A percentile compares a stretch with the other conserved stretches of the same genome.
Evolutionary conservation across 345 rosid species (phyloP).

Genomic region (Boechera retrofracta): DNA sequence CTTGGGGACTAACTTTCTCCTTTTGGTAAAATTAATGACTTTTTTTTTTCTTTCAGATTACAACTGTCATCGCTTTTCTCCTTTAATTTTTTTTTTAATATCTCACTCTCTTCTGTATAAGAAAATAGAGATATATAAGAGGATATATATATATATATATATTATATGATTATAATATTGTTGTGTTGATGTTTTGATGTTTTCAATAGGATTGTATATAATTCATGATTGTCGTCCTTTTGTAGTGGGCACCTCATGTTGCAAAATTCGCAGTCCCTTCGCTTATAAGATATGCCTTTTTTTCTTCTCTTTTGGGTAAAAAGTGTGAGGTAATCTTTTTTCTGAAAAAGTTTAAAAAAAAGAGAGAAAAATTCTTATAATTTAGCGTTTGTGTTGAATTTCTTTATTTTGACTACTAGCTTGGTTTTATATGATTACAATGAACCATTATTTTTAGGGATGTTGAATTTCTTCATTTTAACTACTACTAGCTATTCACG

Average conservation of each 20-base stretch:
- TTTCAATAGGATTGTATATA: slow-evolving; percentile 27
- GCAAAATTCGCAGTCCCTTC: slow-evolving; percentile 40
- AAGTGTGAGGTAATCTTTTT: not conserved
- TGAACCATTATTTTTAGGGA: not conserved
- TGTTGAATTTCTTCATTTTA: not conserved
- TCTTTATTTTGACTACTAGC: slow-evolving; percentile 1
- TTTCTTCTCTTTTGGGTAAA: slow-evolving; percentile 37
- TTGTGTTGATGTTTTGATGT: slow-evolving; percentile 20
- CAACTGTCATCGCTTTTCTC: slow-evolving; percentile 39
- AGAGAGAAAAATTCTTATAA: not conserved
- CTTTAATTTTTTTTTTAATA: not conserved
- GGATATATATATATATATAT: not conserved
- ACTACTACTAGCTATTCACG: not conserved
- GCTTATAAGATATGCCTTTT: slow-evolving; percentile 40
- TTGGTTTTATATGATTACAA: not conserved
- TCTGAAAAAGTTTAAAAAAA: not conserved
- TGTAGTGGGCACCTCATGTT: slow-evolving; percentile 41
- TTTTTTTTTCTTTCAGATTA: slow-evolving; percentile 20
- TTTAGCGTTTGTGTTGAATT: not conserved
- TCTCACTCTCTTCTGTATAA: not conserved
- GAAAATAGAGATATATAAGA: not conserved
- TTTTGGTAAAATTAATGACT: slow-evolving; percentile 43
- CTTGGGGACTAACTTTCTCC: slow-evolving; percentile 35
- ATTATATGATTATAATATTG: not conserved
- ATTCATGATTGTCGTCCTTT: slow-evolving; percentile 39